Evolutionary conservation across 2,329 filamentous ascomycete species (phyloP).

Genomic region (Dactylella cylindrospora): DNA sequence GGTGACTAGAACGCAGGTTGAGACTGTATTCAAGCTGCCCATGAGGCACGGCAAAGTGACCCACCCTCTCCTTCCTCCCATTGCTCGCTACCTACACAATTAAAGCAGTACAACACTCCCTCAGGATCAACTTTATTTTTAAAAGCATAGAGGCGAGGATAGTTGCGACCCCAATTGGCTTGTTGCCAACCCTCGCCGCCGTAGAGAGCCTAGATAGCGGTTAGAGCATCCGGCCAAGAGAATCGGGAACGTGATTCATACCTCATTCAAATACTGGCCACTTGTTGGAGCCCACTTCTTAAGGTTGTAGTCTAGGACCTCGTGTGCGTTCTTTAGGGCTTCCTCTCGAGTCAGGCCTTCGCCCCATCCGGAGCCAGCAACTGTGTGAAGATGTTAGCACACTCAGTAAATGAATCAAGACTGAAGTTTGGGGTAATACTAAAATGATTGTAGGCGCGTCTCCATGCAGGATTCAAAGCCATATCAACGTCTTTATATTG

Average conservation of each 20-base stretch:
- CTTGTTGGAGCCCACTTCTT: slow-evolving; percentile 53
- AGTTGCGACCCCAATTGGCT: slow-evolving; percentile 54
- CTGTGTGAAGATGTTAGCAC: slow-evolving; percentile 1
- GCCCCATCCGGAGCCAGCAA: slow-evolving; percentile 46
- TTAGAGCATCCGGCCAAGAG: slow-evolving; percentile 42
- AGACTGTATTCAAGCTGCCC: slow-evolving; percentile 8
- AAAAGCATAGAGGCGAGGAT: slow-evolving; percentile 49
- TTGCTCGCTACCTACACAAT: slow-evolving; percentile 53
- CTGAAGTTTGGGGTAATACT: slow-evolving; percentile 8
- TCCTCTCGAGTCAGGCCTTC: slow-evolving; percentile 52
- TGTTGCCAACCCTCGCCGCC: slow-evolving; percentile 45
- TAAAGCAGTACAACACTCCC: slow-evolving; percentile 52
- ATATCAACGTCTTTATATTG: slow-evolving; percentile 52
- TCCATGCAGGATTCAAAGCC: slow-evolving; percentile 53
- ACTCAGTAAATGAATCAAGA: neutral
- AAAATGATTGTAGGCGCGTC: slow-evolving; percentile 54
- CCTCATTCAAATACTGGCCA: slow-evolving; percentile 57
- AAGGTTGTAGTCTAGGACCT: slow-evolving; percentile 48
- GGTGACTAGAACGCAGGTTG: too few relatives aligned
- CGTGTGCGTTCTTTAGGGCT: slow-evolving; percentile 49
- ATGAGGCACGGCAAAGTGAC: slow-evolving; percentile 23
- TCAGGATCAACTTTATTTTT: slow-evolving; percentile 52
- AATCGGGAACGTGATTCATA: slow-evolving; percentile 45
- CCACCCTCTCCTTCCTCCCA: slow-evolving; percentile 30
- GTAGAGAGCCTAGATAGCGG: slow-evolving; percentile 19